Evolutionary conservation across 2,329 filamentous ascomycete species (phyloP), one percentile per base, ranked within the genome.

Genomic region (Exophiala sp.): DNA sequence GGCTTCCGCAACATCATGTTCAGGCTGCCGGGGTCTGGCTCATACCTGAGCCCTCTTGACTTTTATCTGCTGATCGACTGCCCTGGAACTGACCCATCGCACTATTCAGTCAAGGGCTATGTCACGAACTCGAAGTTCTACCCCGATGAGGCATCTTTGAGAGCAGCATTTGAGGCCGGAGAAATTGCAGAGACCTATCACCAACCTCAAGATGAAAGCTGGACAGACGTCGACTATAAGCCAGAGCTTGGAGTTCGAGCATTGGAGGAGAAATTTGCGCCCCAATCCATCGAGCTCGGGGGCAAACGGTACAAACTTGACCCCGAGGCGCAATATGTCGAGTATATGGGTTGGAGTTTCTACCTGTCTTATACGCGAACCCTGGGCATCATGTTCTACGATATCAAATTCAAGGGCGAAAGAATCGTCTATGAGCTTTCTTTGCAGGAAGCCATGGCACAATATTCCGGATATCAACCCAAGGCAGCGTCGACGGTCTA

Each of bases 391-490:
- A 52, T 47, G 35, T 52, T 55, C 41, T 55, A 52, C 35, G 52
- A 55, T 38, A 73, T 78, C 55, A 68, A 67, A 16, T 77, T 73
- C 64, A 73, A 74, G 55, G 74, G 73, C 13, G 71, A 77, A 56
- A 65, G 73, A 2, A 68, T 78, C 34, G 63, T 78, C 35, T 78
- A 78, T 57, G 75, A 78, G 63, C 67, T 78, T 2, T 70, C 70
- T 4, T 63, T 77, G 46, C 74, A 79, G 57, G 75, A 78, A 60
- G 75, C 75, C 0, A 64, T 75, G 29, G 72, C 75, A 2, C 74
- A 78, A 46, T 78, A 78, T 54, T 74, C 72, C 11, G 66, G 66
- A 11, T 59, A 61, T 43, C 64, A 67, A 46, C 58, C 59, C 14
- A 55, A 56, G 32, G 49, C 53, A 14, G 46, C 50, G 1, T 46